Conservation (phyloP, 2,329 filamentous ascomycete genomes). For the Alternaria hordeiaustralica region DNA sequence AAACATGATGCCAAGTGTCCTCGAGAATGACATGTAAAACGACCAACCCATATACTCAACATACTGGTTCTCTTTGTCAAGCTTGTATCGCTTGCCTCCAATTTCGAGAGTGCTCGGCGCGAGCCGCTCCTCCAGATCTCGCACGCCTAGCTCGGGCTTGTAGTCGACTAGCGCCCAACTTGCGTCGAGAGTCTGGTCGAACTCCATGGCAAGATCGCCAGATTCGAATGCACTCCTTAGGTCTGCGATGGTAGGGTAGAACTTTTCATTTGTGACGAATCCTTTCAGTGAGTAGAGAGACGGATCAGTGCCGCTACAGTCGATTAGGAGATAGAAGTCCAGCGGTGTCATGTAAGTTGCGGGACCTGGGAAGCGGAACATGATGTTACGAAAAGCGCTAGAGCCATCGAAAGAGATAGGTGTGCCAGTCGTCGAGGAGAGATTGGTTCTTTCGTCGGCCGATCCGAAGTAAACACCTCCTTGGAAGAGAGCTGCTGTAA, state of each 20-base stretch:
- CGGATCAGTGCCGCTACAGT: conserved; percentile 54
- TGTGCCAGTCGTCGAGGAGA: conserved; percentile 38
- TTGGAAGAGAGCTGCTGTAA: conserved; percentile 51
- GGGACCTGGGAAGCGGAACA: conserved; percentile 53
- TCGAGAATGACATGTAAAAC: conserved; percentile 60
- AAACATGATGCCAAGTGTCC: conserved; percentile 58
- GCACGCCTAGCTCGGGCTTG: conserved; percentile 32
- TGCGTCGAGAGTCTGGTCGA: conserved; percentile 55
- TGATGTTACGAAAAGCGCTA: conserved; percentile 49
- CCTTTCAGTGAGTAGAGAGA: conserved; percentile 53
- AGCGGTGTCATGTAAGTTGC: conserved; percentile 52
- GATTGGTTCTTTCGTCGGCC: conserved; percentile 25
- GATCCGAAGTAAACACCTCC: conserved; percentile 35
- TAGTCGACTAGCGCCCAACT: conserved; percentile 55
- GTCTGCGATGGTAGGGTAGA: conserved; percentile 59
- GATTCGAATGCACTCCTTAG: conserved; percentile 56
- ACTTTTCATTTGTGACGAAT: conserved; percentile 58
- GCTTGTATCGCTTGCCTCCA: conserved; percentile 51
- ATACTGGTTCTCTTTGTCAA: conserved; percentile 53
- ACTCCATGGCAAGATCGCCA: conserved; percentile 51
- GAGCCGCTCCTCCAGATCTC: conserved; percentile 53
- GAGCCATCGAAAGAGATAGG: conserved; percentile 50
- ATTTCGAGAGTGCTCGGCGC: conserved; percentile 49
- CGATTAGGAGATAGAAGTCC: conserved; percentile 55
- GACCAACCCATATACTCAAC: conserved; percentile 59